Percentiles rank a stretch among this genome's conserved stretches.
phyloP scores from a whole-genome alignment of 2,329 filamentous ascomycete genomes.

The Arthrinium puccinioides region DNA sequence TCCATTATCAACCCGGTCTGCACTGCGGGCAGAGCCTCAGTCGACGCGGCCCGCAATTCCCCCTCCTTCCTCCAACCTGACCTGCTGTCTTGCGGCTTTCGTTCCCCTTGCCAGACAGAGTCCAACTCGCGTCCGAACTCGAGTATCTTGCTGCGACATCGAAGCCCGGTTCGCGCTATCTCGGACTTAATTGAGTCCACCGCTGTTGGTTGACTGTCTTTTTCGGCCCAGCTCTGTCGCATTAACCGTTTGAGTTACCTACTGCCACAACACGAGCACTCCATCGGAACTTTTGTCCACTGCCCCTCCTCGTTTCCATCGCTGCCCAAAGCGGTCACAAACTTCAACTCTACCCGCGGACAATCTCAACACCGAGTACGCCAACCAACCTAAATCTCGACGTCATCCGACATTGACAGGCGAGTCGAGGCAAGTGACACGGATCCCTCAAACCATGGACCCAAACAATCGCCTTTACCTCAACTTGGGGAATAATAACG shows the following conservation, averaged over 20 bases:
- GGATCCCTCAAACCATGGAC: slow-evolving; percentile 31
- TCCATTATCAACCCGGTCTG: no score
- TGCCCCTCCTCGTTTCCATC: no score
- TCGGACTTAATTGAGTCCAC: background rate
- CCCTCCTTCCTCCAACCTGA: no score
- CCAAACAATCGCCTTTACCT: slow-evolving; percentile 56
- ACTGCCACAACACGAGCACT: no score
- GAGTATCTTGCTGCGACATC: background rate
- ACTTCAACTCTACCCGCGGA: background rate
- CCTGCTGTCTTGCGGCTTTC: no score
- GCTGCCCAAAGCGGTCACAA: background rate
- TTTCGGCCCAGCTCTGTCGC: background rate
- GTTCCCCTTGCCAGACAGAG: no score
- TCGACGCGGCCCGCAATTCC: background rate
- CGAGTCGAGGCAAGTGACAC: no score
- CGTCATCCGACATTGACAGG: no score
- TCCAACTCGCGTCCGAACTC: slow-evolving; percentile 1
- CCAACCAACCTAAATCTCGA: background rate
- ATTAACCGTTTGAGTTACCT: background rate
- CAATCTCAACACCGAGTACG: background rate
- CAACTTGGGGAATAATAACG: slow-evolving; percentile 60
- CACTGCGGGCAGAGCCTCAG: no score
- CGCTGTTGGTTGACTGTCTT: background rate
- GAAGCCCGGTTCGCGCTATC: background rate
- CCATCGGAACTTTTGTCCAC: no score